phyloP scores from a whole-genome alignment of 768 basidiomycete species.

The Strobilomyces echinocephalus region DNA sequence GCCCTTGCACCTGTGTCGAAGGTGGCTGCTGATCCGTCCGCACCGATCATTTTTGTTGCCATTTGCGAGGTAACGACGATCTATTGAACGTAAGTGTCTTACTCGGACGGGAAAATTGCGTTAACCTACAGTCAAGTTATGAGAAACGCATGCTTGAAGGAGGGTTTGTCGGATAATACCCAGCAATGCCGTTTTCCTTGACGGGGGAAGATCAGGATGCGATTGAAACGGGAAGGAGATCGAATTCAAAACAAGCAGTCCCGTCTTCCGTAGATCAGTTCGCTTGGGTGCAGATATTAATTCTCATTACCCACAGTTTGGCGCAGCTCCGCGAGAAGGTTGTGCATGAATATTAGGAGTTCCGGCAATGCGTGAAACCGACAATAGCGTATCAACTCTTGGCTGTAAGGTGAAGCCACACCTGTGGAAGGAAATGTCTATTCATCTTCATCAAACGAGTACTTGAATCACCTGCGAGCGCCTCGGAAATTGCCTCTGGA shows the following conservation, averaged over 20 bases:
- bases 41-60: constrained; percentile 60
- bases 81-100: constrained; percentile 26
- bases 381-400: constrained; percentile 22
- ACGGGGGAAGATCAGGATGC: constrained; percentile 33
- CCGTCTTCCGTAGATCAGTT: constrained; percentile 33
- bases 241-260: constrained; percentile 61
- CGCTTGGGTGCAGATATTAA: constrained; percentile 2
- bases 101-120: neutral
- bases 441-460: constrained; percentile 7
- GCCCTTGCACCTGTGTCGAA: constrained; percentile 63
- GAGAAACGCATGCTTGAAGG: constrained; percentile 43
- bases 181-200: constrained; percentile 41
- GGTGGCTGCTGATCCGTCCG: constrained; percentile 59
- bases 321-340: constrained; percentile 44
- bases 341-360: constrained; percentile 55
- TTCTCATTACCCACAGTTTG: constrained; percentile 40
- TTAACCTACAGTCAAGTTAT: constrained; percentile 45
- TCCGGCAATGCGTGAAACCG: constrained; percentile 46
- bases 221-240: constrained; percentile 65
- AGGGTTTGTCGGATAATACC: constrained; percentile 51
- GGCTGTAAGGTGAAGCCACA: constrained; percentile 33
- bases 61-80: constrained; percentile 63
- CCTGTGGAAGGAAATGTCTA: constrained; percentile 31
- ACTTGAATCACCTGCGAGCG: constrained; percentile 22
- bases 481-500: constrained; percentile 33